Conservation (phyloP, 208 protist species). For the Polymyxa betae region DNA sequence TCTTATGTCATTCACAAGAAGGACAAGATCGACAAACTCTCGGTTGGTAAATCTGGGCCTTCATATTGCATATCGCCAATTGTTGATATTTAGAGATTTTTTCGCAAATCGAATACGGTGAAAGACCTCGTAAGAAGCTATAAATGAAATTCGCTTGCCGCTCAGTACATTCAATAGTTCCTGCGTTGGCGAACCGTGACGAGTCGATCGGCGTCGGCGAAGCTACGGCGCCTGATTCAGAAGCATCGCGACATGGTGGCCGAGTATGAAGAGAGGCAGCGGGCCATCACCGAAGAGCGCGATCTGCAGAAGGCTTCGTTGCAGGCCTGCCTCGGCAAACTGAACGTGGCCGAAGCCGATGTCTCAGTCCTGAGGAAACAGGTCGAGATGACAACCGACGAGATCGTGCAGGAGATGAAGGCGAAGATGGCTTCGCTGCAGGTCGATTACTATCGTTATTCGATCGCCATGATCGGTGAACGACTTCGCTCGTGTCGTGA, state of each 20-base stretch:
- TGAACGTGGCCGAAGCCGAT: conserved; percentile 31
- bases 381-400: conserved; percentile 35
- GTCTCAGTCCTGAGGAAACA: background rate
- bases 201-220: background rate
- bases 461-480: conserved; percentile 39
- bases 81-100: background rate
- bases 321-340: background rate
- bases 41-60: background rate
- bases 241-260: background rate
- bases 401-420: conserved; percentile 36
- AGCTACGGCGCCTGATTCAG: background rate
- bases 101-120: conserved; percentile 26
- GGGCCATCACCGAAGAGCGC: conserved; percentile 10
- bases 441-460: conserved; percentile 32
- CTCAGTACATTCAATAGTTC: conserved; percentile 11
- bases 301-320: conserved; percentile 17
- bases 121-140: conserved; percentile 14
- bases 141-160: background rate
- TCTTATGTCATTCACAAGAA: background rate
- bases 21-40: conserved; percentile 9
- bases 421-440: background rate
- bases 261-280: background rate
- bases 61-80: background rate
- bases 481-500: background rate
- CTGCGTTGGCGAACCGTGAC: conserved; percentile 1